Evolutionary conservation across 1,284 basidiomycete species (phyloP), one percentile per base, ranked within the genome.

Genomic region (Ustilago sp.): DNA sequence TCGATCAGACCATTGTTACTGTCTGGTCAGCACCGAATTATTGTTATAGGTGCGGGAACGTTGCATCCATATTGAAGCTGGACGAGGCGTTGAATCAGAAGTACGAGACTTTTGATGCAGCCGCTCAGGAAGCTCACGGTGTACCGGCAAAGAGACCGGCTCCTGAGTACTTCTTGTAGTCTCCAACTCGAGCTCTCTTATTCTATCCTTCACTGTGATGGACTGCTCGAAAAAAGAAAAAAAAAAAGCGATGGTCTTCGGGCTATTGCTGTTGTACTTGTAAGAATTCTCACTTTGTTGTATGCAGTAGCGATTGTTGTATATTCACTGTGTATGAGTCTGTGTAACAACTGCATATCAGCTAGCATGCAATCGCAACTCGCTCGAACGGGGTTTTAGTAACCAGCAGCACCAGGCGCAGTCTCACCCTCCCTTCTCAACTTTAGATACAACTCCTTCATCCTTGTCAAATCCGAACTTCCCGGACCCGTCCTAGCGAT

Each of bases 21-120:
- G 95, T 99, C 23, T 99, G 96, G 95, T 95, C 93, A 82, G 97
- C 95, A 1, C 96, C 95, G 3, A 99, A 98, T 87, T 99, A 99
- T 86, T 99, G 96, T 87, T 98, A 99, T 87, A 62, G 83, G 5
- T 85, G 83, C 63, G 83, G 84, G 15, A 84, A 84, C 57, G 81
- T 84, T 13, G 83, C 84, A 3, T 80, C 77, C 50, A 84, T 84
- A 45, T 60, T 84, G 34, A 80, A 84, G 64, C 62, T 85, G 17
- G 84, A 85, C 59, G 83, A 84, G n/a, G 77, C 72, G 4, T 57
- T 84, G 8, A 85, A 85, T 51, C 82, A 84, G 55, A 85, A 84
- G 61, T 85, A 83, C 68, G 68, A 77, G 23, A 83, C 79, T 2
- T 85, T 85, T 54, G 82, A 84, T 31, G 82, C 83, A 0, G 83